Base-by-base conservation (phyloP, 1,284 basidiomycete species). In the Leccinum huronense region DNA sequence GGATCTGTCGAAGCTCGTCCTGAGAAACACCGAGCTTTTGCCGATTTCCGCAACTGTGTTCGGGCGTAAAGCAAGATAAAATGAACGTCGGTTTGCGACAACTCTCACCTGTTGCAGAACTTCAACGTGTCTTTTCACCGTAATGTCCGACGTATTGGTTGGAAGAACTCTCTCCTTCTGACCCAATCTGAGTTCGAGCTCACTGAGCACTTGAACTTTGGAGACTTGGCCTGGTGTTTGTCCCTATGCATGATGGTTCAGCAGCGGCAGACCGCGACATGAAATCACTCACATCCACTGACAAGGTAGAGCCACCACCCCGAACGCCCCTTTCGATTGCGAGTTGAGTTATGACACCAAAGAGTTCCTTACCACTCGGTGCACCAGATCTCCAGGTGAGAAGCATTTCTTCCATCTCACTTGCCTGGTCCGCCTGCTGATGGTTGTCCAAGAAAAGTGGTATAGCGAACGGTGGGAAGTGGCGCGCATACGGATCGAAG, bases 381-480 rank as follows among this genome's bases (percentile, higher is more conserved):
- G 90, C 88, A 40, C 93, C 93, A 38, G 87, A 91, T 36, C 94
- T 84, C 95, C 95, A 98, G 9, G 95, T 95, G 45, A 93, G 79
- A 19, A 97, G 84, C 88, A 98, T 94, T 77, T 98, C 95, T 73
- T 96, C 94, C 91, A 98, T 95, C 78, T 97, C 97, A 75, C 87
- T 97, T 42, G 80, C 79, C 48, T 87, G 87, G 74, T 97, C 94
- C 67, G 96, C 94, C 69, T 87, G 84, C 62, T 84, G 83, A 77
- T 97, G 97, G 34, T 94, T 89, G 67, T 91, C 87, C 69, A 95
- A 80, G 78, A 95, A 97, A 7, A 95, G 79, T 27, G 85, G 83
- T 60, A 89, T 87, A 64, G 94, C 88, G 72, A 93, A 84, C 5
- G 86, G 83, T 23, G 91, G 82, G 70, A 96, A 94, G 65, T 87